These are phyloP conservation scores for Aspergillus asperescens DNA, from an alignment of 495 filamentous ascomycete genomes.

Conservation along the genomic window DNA sequence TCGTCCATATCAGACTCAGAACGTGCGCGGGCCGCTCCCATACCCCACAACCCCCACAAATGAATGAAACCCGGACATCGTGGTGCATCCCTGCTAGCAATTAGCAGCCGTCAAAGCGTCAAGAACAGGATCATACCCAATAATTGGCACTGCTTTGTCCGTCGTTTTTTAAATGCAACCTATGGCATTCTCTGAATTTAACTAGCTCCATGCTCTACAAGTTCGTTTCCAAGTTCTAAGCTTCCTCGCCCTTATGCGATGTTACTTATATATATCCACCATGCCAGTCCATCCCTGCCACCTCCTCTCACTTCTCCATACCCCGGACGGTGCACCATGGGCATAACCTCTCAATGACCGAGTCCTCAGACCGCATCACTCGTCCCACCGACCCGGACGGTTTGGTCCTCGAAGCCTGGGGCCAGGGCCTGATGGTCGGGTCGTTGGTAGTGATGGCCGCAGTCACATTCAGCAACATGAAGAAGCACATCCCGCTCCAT, in stretches of 20 bases:
- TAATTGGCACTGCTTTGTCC: no score
- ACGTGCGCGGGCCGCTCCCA: no score
- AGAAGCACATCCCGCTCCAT: constrained; percentile 36
- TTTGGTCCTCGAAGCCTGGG: constrained; percentile 46
- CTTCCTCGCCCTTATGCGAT: no score
- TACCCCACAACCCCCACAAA: not conserved
- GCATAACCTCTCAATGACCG: constrained; percentile 11
- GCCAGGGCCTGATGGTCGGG: constrained; percentile 44
- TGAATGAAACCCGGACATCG: not conserved
- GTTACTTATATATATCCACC: not conserved
- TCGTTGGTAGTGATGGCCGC: constrained; percentile 44
- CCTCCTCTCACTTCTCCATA: not conserved
- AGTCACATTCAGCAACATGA: constrained; percentile 42
- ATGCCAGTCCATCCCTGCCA: not conserved
- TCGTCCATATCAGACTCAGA: not conserved
- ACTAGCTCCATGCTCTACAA: not conserved
- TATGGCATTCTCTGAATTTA: no score
- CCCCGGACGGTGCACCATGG: not conserved
- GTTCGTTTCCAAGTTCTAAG: not conserved
- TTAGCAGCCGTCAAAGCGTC: not conserved
- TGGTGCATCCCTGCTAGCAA: not conserved
- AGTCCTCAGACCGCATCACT: constrained; percentile 15
- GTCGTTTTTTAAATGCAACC: not conserved
- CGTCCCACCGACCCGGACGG: constrained; percentile 33
- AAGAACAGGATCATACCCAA: not conserved